phyloP scores from a whole-genome alignment of 495 filamentous ascomycete genomes.

The Xylaria flabelliformis region DNA sequence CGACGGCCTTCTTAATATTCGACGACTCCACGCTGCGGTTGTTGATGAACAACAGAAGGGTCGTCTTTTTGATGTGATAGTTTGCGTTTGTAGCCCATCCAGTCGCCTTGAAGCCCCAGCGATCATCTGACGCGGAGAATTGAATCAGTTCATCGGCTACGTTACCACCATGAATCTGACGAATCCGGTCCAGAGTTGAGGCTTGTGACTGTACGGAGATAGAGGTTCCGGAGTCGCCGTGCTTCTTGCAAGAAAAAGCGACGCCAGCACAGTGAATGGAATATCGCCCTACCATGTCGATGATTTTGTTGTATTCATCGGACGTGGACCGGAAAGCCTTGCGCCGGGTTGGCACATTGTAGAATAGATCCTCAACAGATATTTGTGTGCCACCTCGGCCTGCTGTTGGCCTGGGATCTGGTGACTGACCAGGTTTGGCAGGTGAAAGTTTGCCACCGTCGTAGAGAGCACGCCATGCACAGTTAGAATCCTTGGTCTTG shows the following conservation, averaged over 20 bases:
- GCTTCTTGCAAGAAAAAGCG: constrained; percentile 95
- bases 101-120: constrained; percentile 81
- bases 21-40: constrained; percentile 95
- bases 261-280: constrained; percentile 93
- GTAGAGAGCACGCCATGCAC: constrained; percentile 89
- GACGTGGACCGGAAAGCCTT: constrained; percentile 89
- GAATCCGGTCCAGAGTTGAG: constrained; percentile 78
- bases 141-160: constrained; percentile 91
- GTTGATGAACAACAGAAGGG: constrained; percentile 93
- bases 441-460: constrained; percentile 82
- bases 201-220: constrained; percentile 78
- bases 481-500: constrained; percentile 85
- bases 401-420: constrained; percentile 87
- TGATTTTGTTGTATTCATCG: constrained; percentile 97
- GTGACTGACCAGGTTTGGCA: constrained; percentile 87
- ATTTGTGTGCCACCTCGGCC: constrained; percentile 97
- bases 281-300: constrained; percentile 92
- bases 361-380: constrained; percentile 96
- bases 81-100: constrained; percentile 94
- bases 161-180: constrained; percentile 83
- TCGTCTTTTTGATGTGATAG: constrained; percentile 91
- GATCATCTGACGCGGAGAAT: constrained; percentile 72
- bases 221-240: constrained; percentile 82
- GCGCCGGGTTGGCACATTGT: constrained; percentile 88
- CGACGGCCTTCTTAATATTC: constrained; percentile 85